Percentiles rank a stretch among this genome's conserved stretches.
Evolutionary conservation across 176 grass and related monocot genomes (phyloP).

Genomic region (Carex myosuroides): DNA sequence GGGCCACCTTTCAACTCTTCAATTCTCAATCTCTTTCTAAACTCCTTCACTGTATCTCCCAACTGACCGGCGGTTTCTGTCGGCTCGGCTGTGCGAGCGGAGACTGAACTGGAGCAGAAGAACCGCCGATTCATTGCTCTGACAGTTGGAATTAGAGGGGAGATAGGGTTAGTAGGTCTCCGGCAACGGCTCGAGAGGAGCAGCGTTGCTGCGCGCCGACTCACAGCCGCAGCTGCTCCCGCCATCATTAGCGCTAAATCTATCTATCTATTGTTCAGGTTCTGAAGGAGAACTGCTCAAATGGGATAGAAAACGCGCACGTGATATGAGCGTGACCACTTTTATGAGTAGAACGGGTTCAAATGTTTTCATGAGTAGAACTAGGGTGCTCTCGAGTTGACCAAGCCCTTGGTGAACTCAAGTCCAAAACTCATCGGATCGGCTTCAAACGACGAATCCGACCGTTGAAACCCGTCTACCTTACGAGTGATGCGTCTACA

Average conservation of each 20-base stretch:
- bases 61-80: background rate
- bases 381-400: too few species aligned
- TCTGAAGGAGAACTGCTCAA: background rate
- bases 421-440: too few species aligned
- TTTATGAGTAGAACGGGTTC: too few species aligned
- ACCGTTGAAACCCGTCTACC: too few species aligned
- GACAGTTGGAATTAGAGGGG: background rate
- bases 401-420: too few species aligned
- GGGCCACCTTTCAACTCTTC: constrained; percentile 63
- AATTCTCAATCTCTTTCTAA: constrained; percentile 51
- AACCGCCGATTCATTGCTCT: background rate
- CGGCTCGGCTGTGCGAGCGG: constrained; percentile 6
- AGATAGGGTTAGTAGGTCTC: background rate
- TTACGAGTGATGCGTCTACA: too few species aligned
- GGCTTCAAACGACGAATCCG: too few species aligned
- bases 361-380: too few species aligned
- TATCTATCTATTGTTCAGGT: background rate
- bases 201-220: constrained; percentile 2
- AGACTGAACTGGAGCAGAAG: constrained; percentile 29
- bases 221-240: background rate
- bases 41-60: constrained; percentile 54
- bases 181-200: constrained; percentile 21
- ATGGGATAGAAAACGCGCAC: background rate
- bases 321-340: background rate
- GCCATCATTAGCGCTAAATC: constrained; percentile 3